Evolutionary conservation across 2,329 filamentous ascomycete genomes (phyloP).

Genomic region (Exophiala xenobiotica): DNA sequence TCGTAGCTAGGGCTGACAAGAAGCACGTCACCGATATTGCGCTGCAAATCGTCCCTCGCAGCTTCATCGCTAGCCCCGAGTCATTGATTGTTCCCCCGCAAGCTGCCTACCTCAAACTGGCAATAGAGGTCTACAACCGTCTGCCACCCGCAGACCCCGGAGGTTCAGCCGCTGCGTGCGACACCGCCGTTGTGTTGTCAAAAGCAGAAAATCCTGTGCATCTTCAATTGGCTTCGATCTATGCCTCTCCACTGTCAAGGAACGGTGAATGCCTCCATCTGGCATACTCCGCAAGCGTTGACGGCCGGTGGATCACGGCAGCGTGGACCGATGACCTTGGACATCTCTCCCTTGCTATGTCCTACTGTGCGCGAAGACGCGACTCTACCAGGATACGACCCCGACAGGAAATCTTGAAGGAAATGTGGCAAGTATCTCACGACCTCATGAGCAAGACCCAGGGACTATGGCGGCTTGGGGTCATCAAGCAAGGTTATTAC

Average conservation of each 20-base stretch:
- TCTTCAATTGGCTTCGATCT: constrained; percentile 55
- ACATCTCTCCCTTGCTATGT: constrained; percentile 52
- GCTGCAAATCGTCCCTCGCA: constrained; percentile 58
- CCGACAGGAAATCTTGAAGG: constrained; percentile 53
- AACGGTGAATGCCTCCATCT: constrained; percentile 60
- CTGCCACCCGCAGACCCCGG: constrained; percentile 48
- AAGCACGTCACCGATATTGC: constrained; percentile 49
- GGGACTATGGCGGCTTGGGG: constrained; percentile 56
- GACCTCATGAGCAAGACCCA: constrained; percentile 54
- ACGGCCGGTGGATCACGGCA: constrained; percentile 58
- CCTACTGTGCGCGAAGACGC: constrained; percentile 50
- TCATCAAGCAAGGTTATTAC: constrained; percentile 54
- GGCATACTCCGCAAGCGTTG: constrained; percentile 56
- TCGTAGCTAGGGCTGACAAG: constrained; percentile 35
- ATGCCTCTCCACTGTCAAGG: constrained; percentile 55
- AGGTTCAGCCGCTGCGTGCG: constrained; percentile 42
- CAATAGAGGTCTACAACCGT: constrained; percentile 59
- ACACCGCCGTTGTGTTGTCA: constrained; percentile 56
- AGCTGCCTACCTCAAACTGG: constrained; percentile 50
- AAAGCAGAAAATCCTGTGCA: constrained; percentile 49
- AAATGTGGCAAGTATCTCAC: constrained; percentile 59
- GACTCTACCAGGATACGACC: constrained; percentile 29
- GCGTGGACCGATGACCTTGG: constrained; percentile 61
- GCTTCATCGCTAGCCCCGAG: constrained; percentile 53
- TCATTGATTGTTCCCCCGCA: constrained; percentile 53